Base-by-base conservation (phyloP, 495 filamentous ascomycete genomes). In the Podospora didyma region DNA sequence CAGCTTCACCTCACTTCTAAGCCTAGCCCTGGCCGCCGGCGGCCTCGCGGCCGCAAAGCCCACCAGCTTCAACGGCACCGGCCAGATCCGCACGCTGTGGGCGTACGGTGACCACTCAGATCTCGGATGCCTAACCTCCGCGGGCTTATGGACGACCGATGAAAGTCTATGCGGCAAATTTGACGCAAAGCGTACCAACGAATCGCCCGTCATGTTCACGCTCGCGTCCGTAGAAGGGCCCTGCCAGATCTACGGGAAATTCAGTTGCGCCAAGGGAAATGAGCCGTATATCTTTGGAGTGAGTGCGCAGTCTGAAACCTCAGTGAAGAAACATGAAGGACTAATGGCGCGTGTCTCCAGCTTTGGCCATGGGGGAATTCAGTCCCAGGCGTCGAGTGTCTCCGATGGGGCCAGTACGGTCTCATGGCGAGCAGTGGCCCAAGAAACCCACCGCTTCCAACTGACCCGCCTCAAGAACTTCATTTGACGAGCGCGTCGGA, bases 41-140 rank as follows among this genome's bases (percentile, higher is more conserved):
- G 49, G 31, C 31, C 10, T 41, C 19, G 49, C 49, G 1, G 31
- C 49, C 6, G 28, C 34, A 19, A 19, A 14, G 20, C 20, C n/a
- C 17, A 19, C 19, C 16, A 22, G 50, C 51, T 64, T 62, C 47
- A 53, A 24, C 26, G 62, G 62, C 17, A 52, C n/a, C 5, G 64
- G 64, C 41, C 62, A 65, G 31, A 45, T 67, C 20, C 59, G 62
- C 23, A 51, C 62, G 0, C 51, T 26, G 17, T 67, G 62, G 62
- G 47, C 54, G 26, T 34, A 59, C 23, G 57, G 48, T 31, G 51
- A 55, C 52, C 42, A 65, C 48, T 39, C 51, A 16, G 57, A 65
- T 34, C 65, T 68, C n/a, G 65, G 65, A 17, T 68, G 65, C 48
- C 37, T 68, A 19, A 68, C 65, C 14, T 35, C 49, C 14, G 14